phyloP scores from a whole-genome alignment of 306 rosid genomes.

The Castanopsis chinensis region DNA sequence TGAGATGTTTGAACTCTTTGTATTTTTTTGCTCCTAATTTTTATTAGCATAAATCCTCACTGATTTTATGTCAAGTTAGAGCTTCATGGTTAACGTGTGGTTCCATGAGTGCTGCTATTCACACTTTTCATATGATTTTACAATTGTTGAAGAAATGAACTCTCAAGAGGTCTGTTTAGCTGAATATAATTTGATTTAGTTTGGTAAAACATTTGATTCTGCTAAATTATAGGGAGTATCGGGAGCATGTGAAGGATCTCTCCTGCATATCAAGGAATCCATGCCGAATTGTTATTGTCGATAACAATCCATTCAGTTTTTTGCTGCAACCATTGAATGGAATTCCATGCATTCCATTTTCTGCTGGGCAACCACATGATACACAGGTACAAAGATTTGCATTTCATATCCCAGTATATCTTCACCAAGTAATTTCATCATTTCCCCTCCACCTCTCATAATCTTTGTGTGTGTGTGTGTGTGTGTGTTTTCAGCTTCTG shows the following conservation, averaged over 20 bases:
- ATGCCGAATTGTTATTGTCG: constrained; percentile 71
- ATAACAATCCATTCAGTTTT: constrained; percentile 91
- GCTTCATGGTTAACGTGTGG: not conserved
- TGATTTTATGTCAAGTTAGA: not conserved
- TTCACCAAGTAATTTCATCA: not conserved
- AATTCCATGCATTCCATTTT: constrained; percentile 85
- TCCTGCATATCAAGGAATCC: constrained; percentile 66
- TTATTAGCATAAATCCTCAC: not conserved
- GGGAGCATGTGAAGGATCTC: constrained; percentile 88
- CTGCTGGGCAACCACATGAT: constrained; percentile 80
- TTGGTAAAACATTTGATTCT: constrained; percentile 18
- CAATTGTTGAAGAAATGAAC: not conserved
- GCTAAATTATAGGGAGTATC: constrained; percentile 55
- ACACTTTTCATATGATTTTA: not conserved
- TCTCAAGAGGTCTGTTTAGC: not conserved
- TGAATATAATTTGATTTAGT: not conserved
- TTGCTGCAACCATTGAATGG: constrained; percentile 89
- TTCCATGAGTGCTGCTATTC: not conserved
- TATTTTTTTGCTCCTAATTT: not conserved
- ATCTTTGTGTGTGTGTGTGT: not conserved
- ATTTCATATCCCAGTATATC: not conserved
- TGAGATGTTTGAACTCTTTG: not conserved
- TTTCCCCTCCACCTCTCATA: not conserved
- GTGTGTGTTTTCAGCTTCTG: constrained; percentile 46
- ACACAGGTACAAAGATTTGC: constrained; percentile 53